Percentiles rank a stretch among this genome's conserved stretches.
phyloP scores from a whole-genome alignment of 1,139 yeast genomes.

The Insectozyma bohioensis region DNA sequence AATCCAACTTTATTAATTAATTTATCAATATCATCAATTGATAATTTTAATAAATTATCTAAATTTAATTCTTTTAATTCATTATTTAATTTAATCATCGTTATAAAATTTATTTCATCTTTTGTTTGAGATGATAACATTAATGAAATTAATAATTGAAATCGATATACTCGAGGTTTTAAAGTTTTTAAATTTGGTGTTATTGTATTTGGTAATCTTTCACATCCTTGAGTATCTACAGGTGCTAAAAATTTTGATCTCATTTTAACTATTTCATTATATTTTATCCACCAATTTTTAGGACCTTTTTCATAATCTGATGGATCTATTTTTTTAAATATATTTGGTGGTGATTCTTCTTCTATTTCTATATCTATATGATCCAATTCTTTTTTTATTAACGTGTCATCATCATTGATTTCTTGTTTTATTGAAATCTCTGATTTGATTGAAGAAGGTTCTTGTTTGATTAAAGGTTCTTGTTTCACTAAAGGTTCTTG shows the following conservation, averaged over 20 bases:
- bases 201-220: slow-evolving; percentile 59
- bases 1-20: slow-evolving; percentile 84
- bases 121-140: slow-evolving; percentile 93
- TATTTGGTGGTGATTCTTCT: slow-evolving; percentile 16
- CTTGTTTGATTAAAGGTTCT: too few species aligned
- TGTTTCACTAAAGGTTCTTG: too few species aligned
- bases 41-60: slow-evolving; percentile 39
- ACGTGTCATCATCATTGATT: not conserved
- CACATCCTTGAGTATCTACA: slow-evolving; percentile 89
- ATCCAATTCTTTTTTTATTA: slow-evolving; percentile 1
- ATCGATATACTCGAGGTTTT: slow-evolving; percentile 52
- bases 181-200: slow-evolving; percentile 25
- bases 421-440: too few species aligned
- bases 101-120: slow-evolving; percentile 79
- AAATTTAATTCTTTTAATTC: slow-evolving; percentile 27
- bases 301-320: slow-evolving; percentile 29
- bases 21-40: slow-evolving; percentile 58
- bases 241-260: slow-evolving; percentile 67
- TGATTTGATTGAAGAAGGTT: too few species aligned
- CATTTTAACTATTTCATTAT: slow-evolving; percentile 64
- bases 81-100: slow-evolving; percentile 60
- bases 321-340: slow-evolving; percentile 17
- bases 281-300: slow-evolving; percentile 52
- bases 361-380: slow-evolving; percentile 14
- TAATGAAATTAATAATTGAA: slow-evolving; percentile 73